phyloP scores from a whole-genome alignment of 805 yeast species.

The Pichia exigua region DNA sequence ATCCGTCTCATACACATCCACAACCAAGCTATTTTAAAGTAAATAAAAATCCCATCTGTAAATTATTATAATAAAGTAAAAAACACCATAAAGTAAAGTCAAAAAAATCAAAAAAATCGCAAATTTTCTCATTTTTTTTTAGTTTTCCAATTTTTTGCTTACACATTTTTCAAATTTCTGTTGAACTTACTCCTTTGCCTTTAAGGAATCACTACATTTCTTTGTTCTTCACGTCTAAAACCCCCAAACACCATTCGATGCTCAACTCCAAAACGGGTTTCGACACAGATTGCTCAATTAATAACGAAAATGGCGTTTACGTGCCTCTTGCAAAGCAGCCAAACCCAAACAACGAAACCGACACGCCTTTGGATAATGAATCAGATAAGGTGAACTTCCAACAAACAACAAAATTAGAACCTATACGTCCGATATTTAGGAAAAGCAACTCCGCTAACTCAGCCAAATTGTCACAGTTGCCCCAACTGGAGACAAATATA shows the following conservation, averaged over 20 bases:
- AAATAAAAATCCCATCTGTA: not conserved
- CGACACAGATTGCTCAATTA: not conserved
- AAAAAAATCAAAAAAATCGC: not conserved
- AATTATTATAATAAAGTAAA: not conserved
- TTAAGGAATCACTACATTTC: not conserved
- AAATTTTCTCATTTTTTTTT: not conserved
- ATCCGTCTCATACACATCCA: not conserved
- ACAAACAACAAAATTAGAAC: not conserved
- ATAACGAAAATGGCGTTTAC: not conserved
- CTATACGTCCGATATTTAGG: constrained; percentile 7
- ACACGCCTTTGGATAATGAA: not conserved
- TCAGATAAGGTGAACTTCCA: not conserved
- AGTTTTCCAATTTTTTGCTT: not conserved
- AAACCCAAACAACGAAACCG: not conserved
- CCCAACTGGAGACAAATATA: constrained; percentile 10
- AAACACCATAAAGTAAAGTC: not conserved
- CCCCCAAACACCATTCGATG: not conserved
- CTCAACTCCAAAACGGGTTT: not conserved
- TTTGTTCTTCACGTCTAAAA: not conserved
- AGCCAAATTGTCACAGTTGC: constrained; percentile 9
- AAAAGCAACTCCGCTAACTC: constrained; percentile 6
- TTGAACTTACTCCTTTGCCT: not conserved
- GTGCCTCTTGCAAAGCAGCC: not conserved
- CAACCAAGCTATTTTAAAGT: not conserved
- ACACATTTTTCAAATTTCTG: not conserved